phyloP scores from a whole-genome alignment of 768 basidiomycete genomes.

The Suillus luteus region DNA sequence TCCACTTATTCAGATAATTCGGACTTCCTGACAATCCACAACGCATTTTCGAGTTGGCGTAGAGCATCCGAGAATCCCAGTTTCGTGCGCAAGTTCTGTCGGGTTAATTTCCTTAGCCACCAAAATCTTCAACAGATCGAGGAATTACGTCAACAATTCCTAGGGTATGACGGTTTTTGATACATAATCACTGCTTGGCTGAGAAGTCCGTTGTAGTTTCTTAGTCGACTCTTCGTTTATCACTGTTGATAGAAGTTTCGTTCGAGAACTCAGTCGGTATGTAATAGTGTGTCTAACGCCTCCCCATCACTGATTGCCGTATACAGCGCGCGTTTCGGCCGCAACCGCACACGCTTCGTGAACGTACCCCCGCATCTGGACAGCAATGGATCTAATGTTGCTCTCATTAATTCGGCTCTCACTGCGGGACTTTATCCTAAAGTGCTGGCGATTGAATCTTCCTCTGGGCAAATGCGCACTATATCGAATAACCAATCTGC shows the following conservation, averaged over 20 bases:
- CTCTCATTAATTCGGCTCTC: slow-evolving; percentile 78
- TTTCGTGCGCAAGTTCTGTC: slow-evolving; percentile 75
- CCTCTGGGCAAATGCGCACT: slow-evolving; percentile 68
- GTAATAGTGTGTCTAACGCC: slow-evolving; percentile 7
- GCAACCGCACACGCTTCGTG: slow-evolving; percentile 76
- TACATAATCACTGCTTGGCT: slow-evolving; percentile 10
- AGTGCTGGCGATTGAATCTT: slow-evolving; percentile 69
- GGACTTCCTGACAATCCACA: slow-evolving; percentile 92
- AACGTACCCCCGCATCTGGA: slow-evolving; percentile 71
- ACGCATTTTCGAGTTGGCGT: slow-evolving; percentile 88
- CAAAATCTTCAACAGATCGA: slow-evolving; percentile 97
- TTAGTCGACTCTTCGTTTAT: slow-evolving; percentile 89
- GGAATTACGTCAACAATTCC: slow-evolving; percentile 89
- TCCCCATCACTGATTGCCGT: not conserved
- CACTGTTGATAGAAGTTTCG: slow-evolving; percentile 59
- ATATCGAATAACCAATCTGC: slow-evolving; percentile 79
- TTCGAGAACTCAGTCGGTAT: slow-evolving; percentile 72
- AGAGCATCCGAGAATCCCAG: slow-evolving; percentile 64
- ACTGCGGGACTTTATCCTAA: slow-evolving; percentile 91
- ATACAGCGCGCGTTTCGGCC: slow-evolving; percentile 69
- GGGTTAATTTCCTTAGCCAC: slow-evolving; percentile 77
- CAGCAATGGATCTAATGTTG: slow-evolving; percentile 61
- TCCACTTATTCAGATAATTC: slow-evolving; percentile 67
- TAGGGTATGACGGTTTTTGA: slow-evolving; percentile 49
- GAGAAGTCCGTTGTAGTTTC: slow-evolving; percentile 51